A percentile compares a stretch with the other conserved stretches of the same genome.
Evolutionary conservation across 257 asterid genomes (phyloP).

Genomic region (Primulina eburnea): DNA sequence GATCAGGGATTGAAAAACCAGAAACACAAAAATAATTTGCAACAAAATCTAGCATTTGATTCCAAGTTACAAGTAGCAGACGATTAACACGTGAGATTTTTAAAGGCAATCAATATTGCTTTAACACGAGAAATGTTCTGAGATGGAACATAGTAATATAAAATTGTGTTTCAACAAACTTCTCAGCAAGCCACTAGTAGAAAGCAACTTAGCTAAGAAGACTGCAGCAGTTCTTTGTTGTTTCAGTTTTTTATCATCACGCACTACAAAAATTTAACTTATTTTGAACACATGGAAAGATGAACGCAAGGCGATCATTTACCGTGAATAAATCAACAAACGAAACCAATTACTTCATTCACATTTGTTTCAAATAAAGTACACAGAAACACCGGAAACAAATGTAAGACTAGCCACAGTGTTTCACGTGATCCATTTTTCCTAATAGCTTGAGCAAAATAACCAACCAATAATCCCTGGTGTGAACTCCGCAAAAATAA

Average conservation of each 20-base stretch:
- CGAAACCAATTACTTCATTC: not conserved
- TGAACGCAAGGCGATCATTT: not conserved
- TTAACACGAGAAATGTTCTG: not conserved
- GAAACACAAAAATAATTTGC: not conserved
- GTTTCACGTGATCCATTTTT: not conserved
- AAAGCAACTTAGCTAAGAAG: constrained; percentile 11
- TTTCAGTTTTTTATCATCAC: constrained; percentile 11
- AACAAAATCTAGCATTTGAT: constrained; percentile 8
- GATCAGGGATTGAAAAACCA: not conserved
- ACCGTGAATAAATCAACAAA: not conserved
- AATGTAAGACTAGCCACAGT: not conserved
- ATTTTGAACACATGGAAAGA: not conserved
- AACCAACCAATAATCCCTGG: not conserved
- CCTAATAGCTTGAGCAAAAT: not conserved
- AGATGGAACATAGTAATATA: not conserved
- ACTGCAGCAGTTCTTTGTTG: not conserved
- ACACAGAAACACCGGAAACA: constrained; percentile 4
- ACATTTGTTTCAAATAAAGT: not conserved
- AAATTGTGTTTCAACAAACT: not conserved
- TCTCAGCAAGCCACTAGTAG: constrained; percentile 3
- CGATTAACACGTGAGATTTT: constrained; percentile 2
- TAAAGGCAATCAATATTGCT: not conserved
- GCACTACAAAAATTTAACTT: not conserved
- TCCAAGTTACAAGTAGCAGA: constrained; percentile 16
- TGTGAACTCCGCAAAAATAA: not conserved